Evolutionary conservation across 1,139 yeast genomes (phyloP).

Genomic region (Kodamaea anthophila): DNA sequence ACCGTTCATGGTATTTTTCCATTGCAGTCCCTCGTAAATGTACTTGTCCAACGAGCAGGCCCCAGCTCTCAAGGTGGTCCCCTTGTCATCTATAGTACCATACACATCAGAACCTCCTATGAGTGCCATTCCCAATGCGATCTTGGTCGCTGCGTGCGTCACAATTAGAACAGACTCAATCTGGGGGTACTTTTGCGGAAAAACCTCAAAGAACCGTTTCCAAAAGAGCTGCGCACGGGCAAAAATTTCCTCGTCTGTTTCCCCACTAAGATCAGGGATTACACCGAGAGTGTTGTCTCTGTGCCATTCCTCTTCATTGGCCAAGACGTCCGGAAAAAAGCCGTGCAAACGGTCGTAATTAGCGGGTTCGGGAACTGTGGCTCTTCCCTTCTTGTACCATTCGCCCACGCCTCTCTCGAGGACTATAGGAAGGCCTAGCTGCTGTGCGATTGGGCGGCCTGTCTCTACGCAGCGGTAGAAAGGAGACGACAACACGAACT

Average conservation of each 20-base stretch:
- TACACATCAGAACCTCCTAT: conserved; percentile 42
- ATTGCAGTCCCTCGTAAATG: conserved; percentile 23
- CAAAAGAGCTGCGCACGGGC: conserved; percentile 49
- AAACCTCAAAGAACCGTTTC: conserved; percentile 41
- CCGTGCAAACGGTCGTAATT: conserved; percentile 37
- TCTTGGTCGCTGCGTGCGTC: conserved; percentile 82
- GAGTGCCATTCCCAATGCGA: conserved; percentile 68
- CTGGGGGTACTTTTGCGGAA: conserved; percentile 50
- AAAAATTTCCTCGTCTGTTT: conserved; percentile 57
- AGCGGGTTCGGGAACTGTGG: conserved; percentile 56
- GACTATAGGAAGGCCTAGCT: conserved; percentile 48
- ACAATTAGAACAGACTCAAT: conserved; percentile 53
- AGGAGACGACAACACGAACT: conserved; percentile 69
- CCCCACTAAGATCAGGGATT: conserved; percentile 57
- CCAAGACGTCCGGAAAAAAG: conserved; percentile 45
- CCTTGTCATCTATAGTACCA: conserved; percentile 43
- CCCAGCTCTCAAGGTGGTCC: conserved; percentile 38
- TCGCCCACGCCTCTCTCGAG: conserved; percentile 73
- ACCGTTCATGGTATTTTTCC: conserved; percentile 62
- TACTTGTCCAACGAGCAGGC: conserved; percentile 42
- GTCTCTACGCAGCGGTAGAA: conserved; percentile 89
- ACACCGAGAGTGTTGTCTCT: conserved; percentile 39
- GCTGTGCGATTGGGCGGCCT: conserved; percentile 57
- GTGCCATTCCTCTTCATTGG: conserved; percentile 33
- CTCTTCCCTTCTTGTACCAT: conserved; percentile 56